Evolutionary conservation across 73 alveolate species (phyloP).

Genomic region (Effrenium voratum): DNA sequence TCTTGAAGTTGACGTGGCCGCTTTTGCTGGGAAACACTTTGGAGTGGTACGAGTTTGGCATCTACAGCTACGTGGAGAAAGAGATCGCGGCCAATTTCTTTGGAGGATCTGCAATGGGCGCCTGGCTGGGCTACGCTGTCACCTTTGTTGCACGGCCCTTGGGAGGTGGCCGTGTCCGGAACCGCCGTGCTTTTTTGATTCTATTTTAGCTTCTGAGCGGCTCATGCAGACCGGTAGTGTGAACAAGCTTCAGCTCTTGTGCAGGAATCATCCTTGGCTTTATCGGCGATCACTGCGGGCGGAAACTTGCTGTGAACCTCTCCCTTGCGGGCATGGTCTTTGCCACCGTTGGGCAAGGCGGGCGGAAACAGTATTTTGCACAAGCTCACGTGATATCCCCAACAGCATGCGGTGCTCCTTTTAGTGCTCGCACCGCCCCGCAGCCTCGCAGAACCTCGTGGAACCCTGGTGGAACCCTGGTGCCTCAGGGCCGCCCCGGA

Average conservation of each 20-base stretch:
- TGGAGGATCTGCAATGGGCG: slow-evolving; percentile 27
- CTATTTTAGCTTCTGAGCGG: no score
- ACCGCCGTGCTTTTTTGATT: no score
- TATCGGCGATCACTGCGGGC: slow-evolving; percentile 66
- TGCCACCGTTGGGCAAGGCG: slow-evolving; percentile 85
- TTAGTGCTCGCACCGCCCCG: no score
- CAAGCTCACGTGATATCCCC: no score
- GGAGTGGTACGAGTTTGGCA: slow-evolving; percentile 89
- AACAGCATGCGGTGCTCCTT: no score
- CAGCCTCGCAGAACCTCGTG: no score
- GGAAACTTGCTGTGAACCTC: slow-evolving; percentile 51
- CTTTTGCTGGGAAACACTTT: slow-evolving; percentile 59
- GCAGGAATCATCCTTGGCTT: slow-evolving; percentile 54
- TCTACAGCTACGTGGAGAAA: slow-evolving; percentile 60
- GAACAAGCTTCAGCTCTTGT: no score
- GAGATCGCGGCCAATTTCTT: slow-evolving; percentile 61
- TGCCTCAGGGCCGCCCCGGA: no score
- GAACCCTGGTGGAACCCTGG: no score
- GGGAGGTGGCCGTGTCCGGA: no score
- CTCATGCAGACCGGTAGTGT: no score
- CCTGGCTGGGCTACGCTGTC: slow-evolving; percentile 77
- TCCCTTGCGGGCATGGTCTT: slow-evolving; percentile 66
- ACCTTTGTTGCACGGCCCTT: slow-evolving; percentile 80
- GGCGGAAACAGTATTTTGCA: no score
- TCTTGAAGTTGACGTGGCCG: slow-evolving; percentile 66